Evolutionary conservation across 78 protist species (phyloP).

Genomic region (Chrysochromulina tobinii): DNA sequence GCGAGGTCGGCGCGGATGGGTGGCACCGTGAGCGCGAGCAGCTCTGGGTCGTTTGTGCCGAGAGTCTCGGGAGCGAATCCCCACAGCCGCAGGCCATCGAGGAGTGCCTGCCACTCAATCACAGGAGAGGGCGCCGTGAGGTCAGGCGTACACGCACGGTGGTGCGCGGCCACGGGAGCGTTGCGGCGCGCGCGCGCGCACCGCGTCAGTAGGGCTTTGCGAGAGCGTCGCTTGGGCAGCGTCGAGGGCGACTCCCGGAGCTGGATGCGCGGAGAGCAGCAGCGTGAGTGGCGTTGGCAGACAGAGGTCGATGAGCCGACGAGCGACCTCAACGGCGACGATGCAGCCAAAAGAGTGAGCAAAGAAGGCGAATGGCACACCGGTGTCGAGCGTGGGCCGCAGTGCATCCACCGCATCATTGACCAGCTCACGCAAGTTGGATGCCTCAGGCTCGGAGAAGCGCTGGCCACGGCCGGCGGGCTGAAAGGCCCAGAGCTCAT

Average conservation of each 20-base stretch:
- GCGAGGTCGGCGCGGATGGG: constrained; percentile 33
- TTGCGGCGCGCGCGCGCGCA: too few species aligned
- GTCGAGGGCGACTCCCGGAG: not conserved
- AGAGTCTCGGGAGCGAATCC: not conserved
- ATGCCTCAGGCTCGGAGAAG: not conserved
- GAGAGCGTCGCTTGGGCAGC: not conserved
- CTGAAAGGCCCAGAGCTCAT: not conserved
- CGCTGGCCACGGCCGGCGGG: not conserved
- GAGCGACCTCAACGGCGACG: not conserved
- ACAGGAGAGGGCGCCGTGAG: too few species aligned
- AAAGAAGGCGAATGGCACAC: constrained; percentile 29
- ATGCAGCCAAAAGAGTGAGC: constrained; percentile 32
- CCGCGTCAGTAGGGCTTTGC: too few species aligned
- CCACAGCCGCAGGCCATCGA: not conserved
- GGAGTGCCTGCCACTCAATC: not conserved
- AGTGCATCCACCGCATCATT: not conserved
- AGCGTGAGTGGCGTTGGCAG: not conserved
- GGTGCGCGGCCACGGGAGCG: too few species aligned
- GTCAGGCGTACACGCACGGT: too few species aligned
- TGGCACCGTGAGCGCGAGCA: not conserved
- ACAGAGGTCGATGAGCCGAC: not conserved
- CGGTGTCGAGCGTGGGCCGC: too few species aligned
- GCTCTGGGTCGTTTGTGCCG: not conserved
- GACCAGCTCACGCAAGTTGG: not conserved
- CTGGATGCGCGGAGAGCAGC: not conserved